phyloP scores from a whole-genome alignment of 1,284 basidiomycete genomes.

The Apiotrichum montevideense region DNA sequence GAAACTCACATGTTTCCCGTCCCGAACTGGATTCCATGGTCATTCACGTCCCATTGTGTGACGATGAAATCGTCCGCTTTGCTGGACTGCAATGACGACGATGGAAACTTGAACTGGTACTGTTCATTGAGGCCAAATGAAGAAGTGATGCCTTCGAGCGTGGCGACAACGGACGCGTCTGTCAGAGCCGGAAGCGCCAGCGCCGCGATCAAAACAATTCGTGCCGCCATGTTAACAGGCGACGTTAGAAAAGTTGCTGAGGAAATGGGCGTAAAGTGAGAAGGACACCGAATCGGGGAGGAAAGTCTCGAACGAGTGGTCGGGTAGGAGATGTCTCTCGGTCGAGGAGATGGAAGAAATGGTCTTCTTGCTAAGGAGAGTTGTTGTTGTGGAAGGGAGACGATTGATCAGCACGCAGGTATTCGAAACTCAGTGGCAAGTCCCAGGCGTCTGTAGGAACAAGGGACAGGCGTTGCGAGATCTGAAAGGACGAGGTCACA shows the following conservation, averaged over 20 bases:
- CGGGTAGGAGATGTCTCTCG: too few species aligned
- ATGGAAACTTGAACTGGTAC: constrained; percentile 28
- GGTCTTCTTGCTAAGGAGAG: too few species aligned
- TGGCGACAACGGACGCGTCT: not conserved
- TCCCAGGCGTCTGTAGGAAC: too few species aligned
- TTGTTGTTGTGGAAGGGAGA: too few species aligned
- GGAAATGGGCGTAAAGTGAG: not conserved
- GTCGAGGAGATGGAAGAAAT: too few species aligned
- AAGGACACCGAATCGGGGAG: too few species aligned
- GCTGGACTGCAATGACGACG: constrained; percentile 16
- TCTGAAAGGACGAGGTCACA: too few species aligned
- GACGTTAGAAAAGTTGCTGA: too few species aligned
- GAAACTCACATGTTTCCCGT: constrained; percentile 26
- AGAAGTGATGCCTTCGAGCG: constrained; percentile 2
- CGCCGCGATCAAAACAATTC: constrained; percentile 6
- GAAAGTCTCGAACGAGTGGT: too few species aligned
- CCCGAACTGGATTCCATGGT: constrained; percentile 31
- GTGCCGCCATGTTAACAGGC: not conserved
- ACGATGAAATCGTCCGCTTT: constrained; percentile 24
- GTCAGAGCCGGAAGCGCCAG: constrained; percentile 4
- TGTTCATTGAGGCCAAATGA: constrained; percentile 22
- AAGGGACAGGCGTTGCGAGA: too few species aligned
- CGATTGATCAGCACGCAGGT: too few species aligned
- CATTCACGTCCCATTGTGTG: constrained; percentile 31
- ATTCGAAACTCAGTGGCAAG: too few species aligned